These are phyloP conservation scores for Haberlea rhodopensis DNA, from an alignment of 257 asterid species.

Conservation along the genomic window DNA sequence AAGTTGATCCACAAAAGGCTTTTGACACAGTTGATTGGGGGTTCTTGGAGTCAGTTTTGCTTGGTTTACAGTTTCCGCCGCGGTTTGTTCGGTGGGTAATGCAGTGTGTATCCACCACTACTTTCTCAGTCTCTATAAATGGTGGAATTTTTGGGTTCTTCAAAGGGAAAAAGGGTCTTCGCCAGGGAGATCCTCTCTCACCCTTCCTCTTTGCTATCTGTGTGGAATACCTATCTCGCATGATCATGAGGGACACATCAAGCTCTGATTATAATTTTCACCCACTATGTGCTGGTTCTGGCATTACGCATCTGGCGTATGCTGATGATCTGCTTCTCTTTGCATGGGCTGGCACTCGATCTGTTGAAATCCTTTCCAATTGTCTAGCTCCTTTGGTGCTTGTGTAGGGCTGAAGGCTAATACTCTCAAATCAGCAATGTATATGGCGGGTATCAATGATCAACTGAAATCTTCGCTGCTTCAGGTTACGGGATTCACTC, in stretches of 20 bases:
- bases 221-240: neutral
- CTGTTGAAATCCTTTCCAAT: too few species aligned
- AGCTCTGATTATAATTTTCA: neutral
- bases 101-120: neutral
- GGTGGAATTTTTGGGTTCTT: neutral
- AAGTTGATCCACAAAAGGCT: neutral
- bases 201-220: neutral
- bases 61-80: neutral
- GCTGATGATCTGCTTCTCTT: too few species aligned
- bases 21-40: neutral
- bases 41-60: neutral
- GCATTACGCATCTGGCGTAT: too few species aligned
- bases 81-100: neutral
- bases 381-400: too few species aligned
- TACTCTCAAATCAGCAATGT: too few species aligned
- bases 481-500: too few species aligned
- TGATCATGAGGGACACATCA: neutral
- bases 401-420: too few species aligned
- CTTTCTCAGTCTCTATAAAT: neutral
- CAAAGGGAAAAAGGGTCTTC: neutral
- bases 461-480: too few species aligned
- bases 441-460: too few species aligned
- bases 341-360: too few species aligned
- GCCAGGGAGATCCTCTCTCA: neutral
- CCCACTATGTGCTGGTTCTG: neutral